A percentile compares a stretch with the other conserved stretches of the same genome.
Conservation (phyloP, 1,139 yeast species). For the Zygotorulaspora mrakii region DNA sequence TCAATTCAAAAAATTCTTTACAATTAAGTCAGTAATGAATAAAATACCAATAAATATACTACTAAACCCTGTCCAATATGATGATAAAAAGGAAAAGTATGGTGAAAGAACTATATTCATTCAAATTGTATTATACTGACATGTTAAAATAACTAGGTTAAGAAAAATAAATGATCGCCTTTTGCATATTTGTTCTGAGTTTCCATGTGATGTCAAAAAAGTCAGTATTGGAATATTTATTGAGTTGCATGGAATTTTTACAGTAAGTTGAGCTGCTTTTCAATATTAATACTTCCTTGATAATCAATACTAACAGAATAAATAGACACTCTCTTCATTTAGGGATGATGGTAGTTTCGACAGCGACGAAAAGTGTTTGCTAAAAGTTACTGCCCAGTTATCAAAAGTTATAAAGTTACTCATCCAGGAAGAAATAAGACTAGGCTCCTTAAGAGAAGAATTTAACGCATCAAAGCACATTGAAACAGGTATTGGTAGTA, state of each 20-base stretch:
- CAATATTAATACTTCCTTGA: not conserved
- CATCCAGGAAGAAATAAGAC: constrained; percentile 1
- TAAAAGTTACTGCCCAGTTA: constrained; percentile 8
- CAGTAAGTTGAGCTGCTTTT: not conserved
- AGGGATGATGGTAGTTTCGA: constrained; percentile 3
- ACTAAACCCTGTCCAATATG: constrained; percentile 11
- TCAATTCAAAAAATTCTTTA: not conserved
- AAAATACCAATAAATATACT: constrained; percentile 10
- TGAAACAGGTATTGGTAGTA: not conserved
- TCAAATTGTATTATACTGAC: not conserved
- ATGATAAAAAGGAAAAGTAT: constrained; percentile 8
- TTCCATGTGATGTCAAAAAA: constrained; percentile 1
- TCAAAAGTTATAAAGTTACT: constrained; percentile 3
- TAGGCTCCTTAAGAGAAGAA: constrained; percentile 1
- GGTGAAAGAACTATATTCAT: not conserved
- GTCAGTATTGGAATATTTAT: not conserved
- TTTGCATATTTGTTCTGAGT: constrained; percentile 8
- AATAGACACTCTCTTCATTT: constrained; percentile 2
- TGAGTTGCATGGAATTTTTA: constrained; percentile 6
- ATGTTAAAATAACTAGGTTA: not conserved
- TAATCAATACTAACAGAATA: not conserved
- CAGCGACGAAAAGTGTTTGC: constrained; percentile 5
- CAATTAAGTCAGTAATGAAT: not conserved
- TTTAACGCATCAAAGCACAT: not conserved
- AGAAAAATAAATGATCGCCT: constrained; percentile 9